A percentile compares a stretch with the other conserved stretches of the same genome.
phyloP scores from a whole-genome alignment of 108 stramenopile species.

The Fistulifera solaris region DNA sequence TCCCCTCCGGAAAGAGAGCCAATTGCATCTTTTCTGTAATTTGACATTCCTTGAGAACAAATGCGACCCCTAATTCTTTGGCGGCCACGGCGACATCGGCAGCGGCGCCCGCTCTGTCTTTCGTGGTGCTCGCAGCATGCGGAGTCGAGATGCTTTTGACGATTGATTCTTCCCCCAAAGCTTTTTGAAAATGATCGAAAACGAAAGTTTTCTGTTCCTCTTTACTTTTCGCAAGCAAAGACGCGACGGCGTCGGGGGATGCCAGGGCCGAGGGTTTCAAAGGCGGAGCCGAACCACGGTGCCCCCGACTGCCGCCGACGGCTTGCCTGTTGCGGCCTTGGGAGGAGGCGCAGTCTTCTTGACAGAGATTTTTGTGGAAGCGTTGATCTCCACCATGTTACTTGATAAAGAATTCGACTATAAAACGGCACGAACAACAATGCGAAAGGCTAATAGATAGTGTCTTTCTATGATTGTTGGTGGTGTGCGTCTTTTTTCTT shows the following conservation, averaged over 20 bases:
- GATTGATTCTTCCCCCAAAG: slow-evolving; percentile 50
- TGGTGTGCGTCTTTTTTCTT: too few species aligned
- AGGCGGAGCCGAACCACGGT: slow-evolving; percentile 47
- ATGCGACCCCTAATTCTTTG: slow-evolving; percentile 41
- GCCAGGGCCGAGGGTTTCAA: slow-evolving; percentile 38
- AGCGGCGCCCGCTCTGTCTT: slow-evolving; percentile 52
- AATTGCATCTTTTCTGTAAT: slow-evolving; percentile 63
- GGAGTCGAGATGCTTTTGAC: slow-evolving; percentile 51
- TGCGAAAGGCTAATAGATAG: too few species aligned
- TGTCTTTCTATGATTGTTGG: too few species aligned
- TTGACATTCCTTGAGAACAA: slow-evolving; percentile 62
- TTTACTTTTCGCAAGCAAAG: slow-evolving; percentile 20
- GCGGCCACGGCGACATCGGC: slow-evolving; percentile 68
- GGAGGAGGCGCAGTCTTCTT: slow-evolving; percentile 20
- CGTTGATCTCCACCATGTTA: slow-evolving; percentile 39
- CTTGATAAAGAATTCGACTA: too few species aligned
- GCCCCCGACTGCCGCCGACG: slow-evolving; percentile 1
- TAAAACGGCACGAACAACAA: too few species aligned
- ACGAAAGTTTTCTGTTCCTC: slow-evolving; percentile 33
- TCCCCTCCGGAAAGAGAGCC: slow-evolving; percentile 62
- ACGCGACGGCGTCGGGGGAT: slow-evolving; percentile 28
- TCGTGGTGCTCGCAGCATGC: slow-evolving; percentile 57
- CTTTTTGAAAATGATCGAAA: slow-evolving; percentile 39
- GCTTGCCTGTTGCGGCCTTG: slow-evolving; percentile 8
- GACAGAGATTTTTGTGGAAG: slow-evolving; percentile 42